Evolutionary conservation across 2,329 filamentous ascomycete genomes (phyloP).

Genomic region (Mycocentrospora acerina): DNA sequence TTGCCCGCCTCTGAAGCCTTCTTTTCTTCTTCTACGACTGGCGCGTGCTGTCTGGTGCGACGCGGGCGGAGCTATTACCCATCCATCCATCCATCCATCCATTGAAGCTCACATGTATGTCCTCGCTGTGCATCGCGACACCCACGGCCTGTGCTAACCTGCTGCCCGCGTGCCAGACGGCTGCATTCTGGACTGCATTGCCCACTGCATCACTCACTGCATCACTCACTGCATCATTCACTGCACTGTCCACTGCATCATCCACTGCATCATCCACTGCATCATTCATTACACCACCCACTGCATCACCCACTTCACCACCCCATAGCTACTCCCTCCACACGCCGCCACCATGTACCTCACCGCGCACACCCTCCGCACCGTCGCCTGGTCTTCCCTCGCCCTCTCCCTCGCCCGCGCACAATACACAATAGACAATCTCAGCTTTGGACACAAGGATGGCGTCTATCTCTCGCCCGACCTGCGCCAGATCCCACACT

Average conservation of each 20-base stretch:
- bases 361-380: conserved; percentile 42
- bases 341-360: conserved; percentile 34
- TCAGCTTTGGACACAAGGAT: conserved; percentile 73
- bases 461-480: conserved; percentile 67
- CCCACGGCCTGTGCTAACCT: too few species aligned
- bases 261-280: too few species aligned
- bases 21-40: conserved; percentile 9
- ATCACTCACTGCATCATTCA: too few species aligned
- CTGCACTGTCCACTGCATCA: too few species aligned
- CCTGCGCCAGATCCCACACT: conserved; percentile 57
- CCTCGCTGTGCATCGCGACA: neutral
- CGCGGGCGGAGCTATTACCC: conserved; percentile 16
- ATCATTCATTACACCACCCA: too few species aligned
- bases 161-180: neutral
- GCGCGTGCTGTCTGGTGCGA: conserved; percentile 22
- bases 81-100: too few species aligned
- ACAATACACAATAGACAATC: conserved; percentile 68
- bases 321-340: neutral
- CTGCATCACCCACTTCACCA: too few species aligned
- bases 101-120: conserved; percentile 16
- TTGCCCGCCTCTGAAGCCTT: conserved; percentile 8
- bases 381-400: conserved; percentile 45
- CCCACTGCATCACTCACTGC: too few species aligned
- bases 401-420: conserved; percentile 57
- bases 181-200: too few species aligned